These are phyloP conservation scores for Pseudoneurospora amorphoporcata DNA, from an alignment of 495 filamentous ascomycete genomes.

Conservation along the genomic window DNA sequence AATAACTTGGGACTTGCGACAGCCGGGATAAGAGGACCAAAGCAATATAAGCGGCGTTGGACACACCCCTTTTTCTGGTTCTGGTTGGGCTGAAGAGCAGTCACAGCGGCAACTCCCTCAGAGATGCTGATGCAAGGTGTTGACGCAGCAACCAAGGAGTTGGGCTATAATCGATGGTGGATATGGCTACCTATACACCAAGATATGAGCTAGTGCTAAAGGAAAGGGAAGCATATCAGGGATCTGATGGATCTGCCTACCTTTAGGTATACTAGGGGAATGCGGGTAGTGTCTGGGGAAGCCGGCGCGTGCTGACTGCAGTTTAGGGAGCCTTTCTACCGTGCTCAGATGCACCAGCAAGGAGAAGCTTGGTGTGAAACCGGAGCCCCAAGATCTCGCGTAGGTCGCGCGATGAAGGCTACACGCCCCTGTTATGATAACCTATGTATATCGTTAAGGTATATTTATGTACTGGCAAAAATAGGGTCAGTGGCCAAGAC, in stretches of 20 bases:
- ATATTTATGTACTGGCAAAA: constrained; percentile 17
- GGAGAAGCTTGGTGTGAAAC: constrained; percentile 22
- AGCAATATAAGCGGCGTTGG: constrained; percentile 21
- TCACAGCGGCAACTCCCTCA: constrained; percentile 11
- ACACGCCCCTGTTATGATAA: constrained; percentile 19
- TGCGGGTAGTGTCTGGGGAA: neutral
- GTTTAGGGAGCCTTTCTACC: constrained; percentile 20
- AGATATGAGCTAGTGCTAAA: neutral
- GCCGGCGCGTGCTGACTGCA: constrained; percentile 14
- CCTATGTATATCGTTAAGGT: constrained; percentile 20
- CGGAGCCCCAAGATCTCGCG: constrained; percentile 16
- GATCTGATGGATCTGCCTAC: neutral
- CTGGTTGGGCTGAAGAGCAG: constrained; percentile 11
- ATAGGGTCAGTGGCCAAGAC: constrained; percentile 18
- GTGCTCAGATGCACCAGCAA: constrained; percentile 24
- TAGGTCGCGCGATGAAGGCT: constrained; percentile 20
- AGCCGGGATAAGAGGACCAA: constrained; percentile 16
- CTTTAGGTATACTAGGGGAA: neutral
- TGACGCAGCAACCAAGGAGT: constrained; percentile 14
- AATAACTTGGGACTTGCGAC: constrained; percentile 16
- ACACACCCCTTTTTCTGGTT: constrained; percentile 15
- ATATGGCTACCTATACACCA: neutral
- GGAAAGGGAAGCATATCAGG: neutral
- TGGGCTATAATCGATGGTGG: constrained; percentile 17
- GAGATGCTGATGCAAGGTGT: constrained; percentile 13